Evolutionary conservation across 257 asterid genomes (phyloP).

Genomic region (Ligustrum vulgare): DNA sequence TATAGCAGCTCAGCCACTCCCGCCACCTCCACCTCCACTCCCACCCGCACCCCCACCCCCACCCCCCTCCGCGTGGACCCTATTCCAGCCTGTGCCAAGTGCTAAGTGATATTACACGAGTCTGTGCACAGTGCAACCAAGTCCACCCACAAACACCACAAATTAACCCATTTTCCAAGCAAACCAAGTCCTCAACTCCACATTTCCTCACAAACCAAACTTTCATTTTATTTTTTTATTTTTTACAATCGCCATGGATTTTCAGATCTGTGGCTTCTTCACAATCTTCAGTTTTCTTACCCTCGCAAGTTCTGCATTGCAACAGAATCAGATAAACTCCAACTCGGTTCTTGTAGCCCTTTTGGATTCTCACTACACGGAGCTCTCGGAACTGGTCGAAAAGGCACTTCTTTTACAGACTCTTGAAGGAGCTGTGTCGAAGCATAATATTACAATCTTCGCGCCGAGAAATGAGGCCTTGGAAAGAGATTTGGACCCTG

Average conservation of each 20-base stretch:
- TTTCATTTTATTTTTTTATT: too few relatives aligned
- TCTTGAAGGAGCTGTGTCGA: constrained; percentile 72
- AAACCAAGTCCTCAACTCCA: constrained; percentile 28
- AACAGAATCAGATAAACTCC: not conserved
- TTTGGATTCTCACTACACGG: not conserved
- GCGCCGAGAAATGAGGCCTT: constrained; percentile 86
- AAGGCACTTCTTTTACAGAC: constrained; percentile 82
- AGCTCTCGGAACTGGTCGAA: constrained; percentile 78
- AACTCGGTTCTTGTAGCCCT: not conserved
- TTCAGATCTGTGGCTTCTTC: not conserved
- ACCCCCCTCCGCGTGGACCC: too few relatives aligned
- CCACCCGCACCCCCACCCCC: too few relatives aligned
- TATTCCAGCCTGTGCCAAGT: too few relatives aligned
- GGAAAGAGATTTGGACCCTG: constrained; percentile 86
- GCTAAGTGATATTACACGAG: too few relatives aligned
- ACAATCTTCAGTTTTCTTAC: not conserved
- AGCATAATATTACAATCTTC: constrained; percentile 83
- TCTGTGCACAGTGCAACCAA: too few relatives aligned
- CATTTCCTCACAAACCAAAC: too few relatives aligned
- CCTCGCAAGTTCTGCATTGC: not conserved
- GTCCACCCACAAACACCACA: too few relatives aligned
- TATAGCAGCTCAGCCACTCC: too few relatives aligned
- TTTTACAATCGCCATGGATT: not conserved
- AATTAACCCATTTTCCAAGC: constrained; percentile 16
- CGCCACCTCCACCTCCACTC: too few relatives aligned